phyloP scores from a whole-genome alignment of 805 yeast species.

The Kluyveromyces aestuarii region DNA sequence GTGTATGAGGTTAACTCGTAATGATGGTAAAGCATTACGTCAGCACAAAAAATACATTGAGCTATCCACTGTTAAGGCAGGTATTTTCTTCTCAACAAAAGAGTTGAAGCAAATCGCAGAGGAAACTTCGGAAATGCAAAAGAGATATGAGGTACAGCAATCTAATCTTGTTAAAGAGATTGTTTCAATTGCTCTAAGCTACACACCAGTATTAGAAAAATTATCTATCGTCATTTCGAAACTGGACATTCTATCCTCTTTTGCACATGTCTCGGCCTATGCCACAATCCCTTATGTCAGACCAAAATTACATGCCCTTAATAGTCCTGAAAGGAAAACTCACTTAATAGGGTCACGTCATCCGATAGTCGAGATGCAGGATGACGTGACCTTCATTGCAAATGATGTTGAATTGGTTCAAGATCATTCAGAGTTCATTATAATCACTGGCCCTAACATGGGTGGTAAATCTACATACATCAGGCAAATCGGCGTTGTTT shows the following conservation, averaged over 20 bases:
- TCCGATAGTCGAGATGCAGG: slow-evolving; percentile 90
- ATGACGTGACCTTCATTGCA: slow-evolving; percentile 81
- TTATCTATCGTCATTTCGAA: slow-evolving; percentile 57
- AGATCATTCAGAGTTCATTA: slow-evolving; percentile 54
- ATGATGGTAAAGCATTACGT: slow-evolving; percentile 75
- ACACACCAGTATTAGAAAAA: slow-evolving; percentile 66
- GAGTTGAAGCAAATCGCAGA: slow-evolving; percentile 51
- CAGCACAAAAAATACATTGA: slow-evolving; percentile 52
- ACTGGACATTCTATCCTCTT: slow-evolving; percentile 74
- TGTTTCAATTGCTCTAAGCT: slow-evolving; percentile 70
- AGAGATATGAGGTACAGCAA: slow-evolving; percentile 68
- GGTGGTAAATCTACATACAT: slow-evolving; percentile 95
- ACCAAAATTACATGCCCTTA: slow-evolving; percentile 57
- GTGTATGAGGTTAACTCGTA: slow-evolving; percentile 89
- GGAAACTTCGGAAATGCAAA: slow-evolving; percentile 48
- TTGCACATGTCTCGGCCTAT: slow-evolving; percentile 74
- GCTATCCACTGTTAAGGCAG: slow-evolving; percentile 88
- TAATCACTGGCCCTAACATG: slow-evolving; percentile 96
- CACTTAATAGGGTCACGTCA: slow-evolving; percentile 74
- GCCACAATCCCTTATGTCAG: slow-evolving; percentile 77
- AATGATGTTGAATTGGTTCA: slow-evolving; percentile 71
- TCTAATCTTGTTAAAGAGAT: slow-evolving; percentile 74
- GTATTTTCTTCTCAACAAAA: slow-evolving; percentile 80
- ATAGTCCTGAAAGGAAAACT: slow-evolving; percentile 37
- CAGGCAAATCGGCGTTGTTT: slow-evolving; percentile 80